Conservation (phyloP, 1,284 basidiomycete species). For the Trichosporon coremiiforme region DNA sequence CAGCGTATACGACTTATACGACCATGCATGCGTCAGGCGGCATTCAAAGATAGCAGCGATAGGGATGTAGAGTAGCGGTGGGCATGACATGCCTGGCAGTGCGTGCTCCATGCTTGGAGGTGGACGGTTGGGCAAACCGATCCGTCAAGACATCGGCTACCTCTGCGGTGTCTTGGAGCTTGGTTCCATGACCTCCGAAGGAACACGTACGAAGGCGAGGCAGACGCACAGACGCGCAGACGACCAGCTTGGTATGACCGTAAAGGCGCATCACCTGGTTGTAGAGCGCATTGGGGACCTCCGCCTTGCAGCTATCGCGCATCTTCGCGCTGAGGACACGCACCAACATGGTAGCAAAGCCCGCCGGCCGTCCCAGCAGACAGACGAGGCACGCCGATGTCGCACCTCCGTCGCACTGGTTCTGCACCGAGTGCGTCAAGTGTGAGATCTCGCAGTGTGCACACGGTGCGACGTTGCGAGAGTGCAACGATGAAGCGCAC, state of each 20-base stretch:
- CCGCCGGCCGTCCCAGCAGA: not conserved
- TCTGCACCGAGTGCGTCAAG: too few relatives aligned
- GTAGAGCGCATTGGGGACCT: too few relatives aligned
- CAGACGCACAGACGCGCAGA: too few relatives aligned
- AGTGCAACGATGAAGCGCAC: too few relatives aligned
- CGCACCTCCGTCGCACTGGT: too few relatives aligned
- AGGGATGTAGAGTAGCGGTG: not conserved
- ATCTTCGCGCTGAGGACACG: not conserved
- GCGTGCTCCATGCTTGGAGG: too few relatives aligned
- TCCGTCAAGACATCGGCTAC: not conserved
- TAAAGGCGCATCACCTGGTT: not conserved
- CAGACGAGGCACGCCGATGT: not conserved
- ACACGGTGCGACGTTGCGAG: too few relatives aligned
- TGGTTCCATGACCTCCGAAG: not conserved
- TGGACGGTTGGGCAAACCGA: too few relatives aligned
- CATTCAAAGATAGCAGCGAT: not conserved
- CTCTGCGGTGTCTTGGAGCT: not conserved
- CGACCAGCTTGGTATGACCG: too few relatives aligned
- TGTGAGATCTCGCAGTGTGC: too few relatives aligned
- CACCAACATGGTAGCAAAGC: too few relatives aligned
- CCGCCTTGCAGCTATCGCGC: not conserved
- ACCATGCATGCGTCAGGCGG: not conserved
- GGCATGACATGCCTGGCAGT: not conserved
- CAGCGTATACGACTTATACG: slow-evolving; percentile 9
- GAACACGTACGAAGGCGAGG: too few relatives aligned